These are phyloP conservation scores for Colletotrichum orchidophilum DNA, from an alignment of 2,329 filamentous ascomycete genomes.

Conservation along the genomic window DNA sequence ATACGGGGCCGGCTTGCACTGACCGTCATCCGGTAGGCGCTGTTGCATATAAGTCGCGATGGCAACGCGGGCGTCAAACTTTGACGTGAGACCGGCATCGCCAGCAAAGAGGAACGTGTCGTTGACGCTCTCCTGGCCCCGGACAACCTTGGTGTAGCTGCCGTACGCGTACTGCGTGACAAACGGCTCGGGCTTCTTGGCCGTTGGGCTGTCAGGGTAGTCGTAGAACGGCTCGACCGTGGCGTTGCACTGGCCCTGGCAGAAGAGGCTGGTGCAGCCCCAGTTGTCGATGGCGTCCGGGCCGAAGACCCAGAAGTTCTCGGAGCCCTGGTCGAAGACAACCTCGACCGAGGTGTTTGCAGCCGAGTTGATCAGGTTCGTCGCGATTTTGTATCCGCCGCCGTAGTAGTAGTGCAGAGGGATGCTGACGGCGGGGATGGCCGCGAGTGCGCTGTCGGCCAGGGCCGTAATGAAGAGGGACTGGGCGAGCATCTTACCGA, in stretches of 20 bases:
- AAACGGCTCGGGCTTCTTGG: conserved; percentile 19
- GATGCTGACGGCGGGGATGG: conserved; percentile 15
- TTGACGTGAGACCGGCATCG: conserved; percentile 3
- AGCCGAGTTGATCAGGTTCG: conserved; percentile 16
- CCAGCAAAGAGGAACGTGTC: conserved; percentile 18
- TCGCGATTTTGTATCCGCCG: conserved; percentile 28
- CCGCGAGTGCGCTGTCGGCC: conserved; percentile 13
- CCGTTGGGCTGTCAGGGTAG: conserved; percentile 19
- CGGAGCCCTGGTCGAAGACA: conserved; percentile 28
- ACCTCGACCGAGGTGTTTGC: conserved; percentile 20
- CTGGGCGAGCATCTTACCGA: conserved; percentile 14
- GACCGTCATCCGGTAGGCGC: conserved; percentile 6
- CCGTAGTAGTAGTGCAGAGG: conserved; percentile 30
- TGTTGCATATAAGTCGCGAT: conserved; percentile 24
- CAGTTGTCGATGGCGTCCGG: conserved; percentile 25
- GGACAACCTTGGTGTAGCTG: conserved; percentile 24
- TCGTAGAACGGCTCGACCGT: conserved; percentile 26
- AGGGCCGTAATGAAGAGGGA: conserved; percentile 11
- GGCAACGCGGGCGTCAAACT: conserved; percentile 1
- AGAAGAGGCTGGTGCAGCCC: conserved; percentile 24
- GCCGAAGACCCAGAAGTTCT: conserved; percentile 30
- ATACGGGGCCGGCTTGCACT: conserved; percentile 13
- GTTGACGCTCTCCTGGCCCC: conserved; percentile 14
- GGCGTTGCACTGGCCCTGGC: conserved; percentile 26
- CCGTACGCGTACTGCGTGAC: conserved; percentile 11